phyloP scores from a whole-genome alignment of 495 filamentous ascomycete genomes.

The Podospora sp. region DNA sequence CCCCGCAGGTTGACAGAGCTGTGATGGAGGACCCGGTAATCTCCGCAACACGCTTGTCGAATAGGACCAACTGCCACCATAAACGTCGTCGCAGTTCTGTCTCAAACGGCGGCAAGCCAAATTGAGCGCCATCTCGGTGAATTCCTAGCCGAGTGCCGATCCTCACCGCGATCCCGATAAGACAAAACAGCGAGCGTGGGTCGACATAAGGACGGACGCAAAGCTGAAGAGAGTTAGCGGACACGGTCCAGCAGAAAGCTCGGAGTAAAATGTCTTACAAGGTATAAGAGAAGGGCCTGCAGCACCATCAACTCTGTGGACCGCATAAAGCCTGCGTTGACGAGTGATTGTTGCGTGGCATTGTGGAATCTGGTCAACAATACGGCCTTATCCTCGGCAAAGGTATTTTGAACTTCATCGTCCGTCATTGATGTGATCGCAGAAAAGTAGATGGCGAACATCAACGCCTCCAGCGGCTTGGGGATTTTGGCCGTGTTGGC shows the following conservation, averaged over 20 bases:
- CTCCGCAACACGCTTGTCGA: slow-evolving; percentile 66
- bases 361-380: slow-evolving; percentile 52
- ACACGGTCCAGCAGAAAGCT: slow-evolving; percentile 9
- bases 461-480: slow-evolving; percentile 53
- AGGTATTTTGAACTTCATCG: slow-evolving; percentile 51
- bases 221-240: slow-evolving; percentile 38
- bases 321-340: slow-evolving; percentile 60
- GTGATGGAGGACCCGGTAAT: slow-evolving; percentile 66
- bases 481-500: slow-evolving; percentile 51
- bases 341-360: slow-evolving; percentile 57
- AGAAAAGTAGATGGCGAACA: slow-evolving; percentile 61
- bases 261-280: slow-evolving; percentile 44
- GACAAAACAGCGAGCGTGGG: slow-evolving; percentile 50
- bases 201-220: slow-evolving; percentile 51
- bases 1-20: slow-evolving; percentile 50
- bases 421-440: slow-evolving; percentile 56
- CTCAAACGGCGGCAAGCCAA: slow-evolving; percentile 66
- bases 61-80: slow-evolving; percentile 71
- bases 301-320: slow-evolving; percentile 55
- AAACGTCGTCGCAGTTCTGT: slow-evolving; percentile 67
- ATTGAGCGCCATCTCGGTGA: slow-evolving; percentile 64
- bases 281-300: slow-evolving; percentile 58
- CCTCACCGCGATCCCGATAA: slow-evolving; percentile 67
- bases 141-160: slow-evolving; percentile 69
- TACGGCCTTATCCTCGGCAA: slow-evolving; percentile 48